Percentiles rank a stretch among this genome's conserved stretches.
phyloP scores from a whole-genome alignment of 2,329 filamentous ascomycete genomes.

The Lasiodiplodia sp. region DNA sequence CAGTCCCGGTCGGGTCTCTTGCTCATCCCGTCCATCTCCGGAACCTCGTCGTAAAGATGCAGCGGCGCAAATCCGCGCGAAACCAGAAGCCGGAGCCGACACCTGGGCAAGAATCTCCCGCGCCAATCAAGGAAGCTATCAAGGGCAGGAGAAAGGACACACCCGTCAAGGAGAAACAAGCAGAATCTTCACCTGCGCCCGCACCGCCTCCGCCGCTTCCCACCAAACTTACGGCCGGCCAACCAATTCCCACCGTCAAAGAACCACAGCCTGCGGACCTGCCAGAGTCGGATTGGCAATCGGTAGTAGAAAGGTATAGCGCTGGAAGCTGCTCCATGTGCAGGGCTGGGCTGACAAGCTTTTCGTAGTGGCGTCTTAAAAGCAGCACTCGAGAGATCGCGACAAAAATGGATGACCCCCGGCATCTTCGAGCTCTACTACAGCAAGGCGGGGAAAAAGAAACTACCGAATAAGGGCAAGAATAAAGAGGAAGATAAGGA shows the following conservation, averaged over 20 bases:
- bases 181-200: slow-evolving; percentile 4
- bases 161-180: slow-evolving; percentile 25
- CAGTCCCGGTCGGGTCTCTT: background rate
- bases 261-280: slow-evolving; percentile 71
- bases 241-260: slow-evolving; percentile 75
- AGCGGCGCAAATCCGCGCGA: slow-evolving; percentile 27
- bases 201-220: slow-evolving; percentile 58
- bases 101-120: slow-evolving; percentile 15
- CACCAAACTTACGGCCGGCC: slow-evolving; percentile 67
- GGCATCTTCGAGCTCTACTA: slow-evolving; percentile 49
- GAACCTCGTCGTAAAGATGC: slow-evolving; percentile 17
- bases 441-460: slow-evolving; percentile 47
- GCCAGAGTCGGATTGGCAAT: slow-evolving; percentile 72
- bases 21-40: background rate
- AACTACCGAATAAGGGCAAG: slow-evolving; percentile 63
- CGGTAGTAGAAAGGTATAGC: slow-evolving; percentile 72
- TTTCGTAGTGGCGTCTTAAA: slow-evolving; percentile 71
- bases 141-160: slow-evolving; percentile 29
- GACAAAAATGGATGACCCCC: slow-evolving; percentile 56
- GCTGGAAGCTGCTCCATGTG: background rate
- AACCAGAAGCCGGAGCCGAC: slow-evolving; percentile 28
- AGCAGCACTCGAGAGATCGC: slow-evolving; percentile 76
- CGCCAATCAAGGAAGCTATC: background rate
- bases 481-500: slow-evolving; percentile 31
- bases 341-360: slow-evolving; percentile 31